Percentiles rank a stretch among this genome's conserved stretches.
phyloP scores from a whole-genome alignment of 169 alveolate genomes.

The Amoebophrya sp. region DNA sequence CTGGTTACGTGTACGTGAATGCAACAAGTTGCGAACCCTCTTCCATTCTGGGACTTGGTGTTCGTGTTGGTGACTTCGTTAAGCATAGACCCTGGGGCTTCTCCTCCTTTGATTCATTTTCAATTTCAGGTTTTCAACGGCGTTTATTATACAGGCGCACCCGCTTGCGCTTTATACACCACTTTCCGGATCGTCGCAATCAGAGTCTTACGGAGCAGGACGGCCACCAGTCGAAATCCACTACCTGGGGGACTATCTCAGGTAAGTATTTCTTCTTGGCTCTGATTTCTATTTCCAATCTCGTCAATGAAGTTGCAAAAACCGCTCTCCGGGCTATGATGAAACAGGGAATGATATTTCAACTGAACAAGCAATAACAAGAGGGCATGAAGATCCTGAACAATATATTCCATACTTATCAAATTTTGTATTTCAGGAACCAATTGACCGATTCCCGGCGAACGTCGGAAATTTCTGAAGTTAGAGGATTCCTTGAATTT shows the following conservation, averaged over 20 bases:
- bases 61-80: too few relatives aligned
- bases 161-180: not conserved
- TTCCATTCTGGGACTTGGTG: too few relatives aligned
- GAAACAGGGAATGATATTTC: too few relatives aligned
- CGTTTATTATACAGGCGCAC: not conserved
- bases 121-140: conserved; percentile 17
- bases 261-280: not conserved
- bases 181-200: not conserved
- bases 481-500: not conserved
- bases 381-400: too few relatives aligned
- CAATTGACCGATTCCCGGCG: not conserved
- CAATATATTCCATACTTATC: too few relatives aligned
- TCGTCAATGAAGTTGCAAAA: too few relatives aligned
- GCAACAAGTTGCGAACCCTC: not conserved
- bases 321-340: too few relatives aligned
- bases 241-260: not conserved
- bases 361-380: too few relatives aligned
- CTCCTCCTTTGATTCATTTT: too few relatives aligned
- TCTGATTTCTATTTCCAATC: not conserved
- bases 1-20: too few relatives aligned
- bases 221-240: not conserved
- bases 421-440: not conserved
- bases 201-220: not conserved
- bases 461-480: not conserved
- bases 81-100: too few relatives aligned